A percentile compares a stretch with the other conserved stretches of the same genome.
Conservation (phyloP, 2,329 filamentous ascomycete species). For the Colletotrichum liaoningense region DNA sequence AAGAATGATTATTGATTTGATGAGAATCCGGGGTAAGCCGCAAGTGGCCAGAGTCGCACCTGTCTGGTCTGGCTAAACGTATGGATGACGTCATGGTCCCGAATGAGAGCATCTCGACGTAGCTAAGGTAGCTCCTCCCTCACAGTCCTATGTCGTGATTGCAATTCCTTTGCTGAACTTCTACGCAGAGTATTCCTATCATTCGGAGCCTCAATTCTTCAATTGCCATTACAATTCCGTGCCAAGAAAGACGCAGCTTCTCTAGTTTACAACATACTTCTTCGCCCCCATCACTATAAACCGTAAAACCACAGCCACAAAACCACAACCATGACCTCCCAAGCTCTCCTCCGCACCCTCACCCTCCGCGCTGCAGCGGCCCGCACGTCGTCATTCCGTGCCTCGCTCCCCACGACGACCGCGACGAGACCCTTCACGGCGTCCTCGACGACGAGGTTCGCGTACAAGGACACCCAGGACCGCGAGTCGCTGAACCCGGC, state of each 20-base stretch:
- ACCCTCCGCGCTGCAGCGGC: constrained; percentile 8
- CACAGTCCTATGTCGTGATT: background rate
- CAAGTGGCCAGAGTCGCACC: constrained; percentile 1
- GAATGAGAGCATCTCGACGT: background rate
- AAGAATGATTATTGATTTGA: constrained; percentile 9
- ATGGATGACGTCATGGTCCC: constrained; percentile 25
- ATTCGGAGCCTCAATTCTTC: background rate
- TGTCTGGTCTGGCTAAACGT: constrained; percentile 15
- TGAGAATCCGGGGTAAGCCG: constrained; percentile 5
- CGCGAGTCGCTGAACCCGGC: constrained; percentile 74
- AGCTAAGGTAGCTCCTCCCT: background rate
- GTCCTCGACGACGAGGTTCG: constrained; percentile 39
- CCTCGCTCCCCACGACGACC: constrained; percentile 9
- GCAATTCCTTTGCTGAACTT: background rate
- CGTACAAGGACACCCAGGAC: constrained; percentile 66
- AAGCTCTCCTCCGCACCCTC: constrained; percentile 15
- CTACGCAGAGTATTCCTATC: background rate
- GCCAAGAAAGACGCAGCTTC: background rate
- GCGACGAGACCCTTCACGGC: constrained; percentile 47
- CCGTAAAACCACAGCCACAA: background rate
- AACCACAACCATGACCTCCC: constrained; percentile 27
- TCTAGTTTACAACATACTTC: background rate
- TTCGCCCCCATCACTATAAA: no score
- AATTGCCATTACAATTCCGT: background rate
- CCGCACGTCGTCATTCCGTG: background rate